Base-by-base conservation (phyloP, 108 stramenopile genomes). In the Skeletonema grethae region DNA sequence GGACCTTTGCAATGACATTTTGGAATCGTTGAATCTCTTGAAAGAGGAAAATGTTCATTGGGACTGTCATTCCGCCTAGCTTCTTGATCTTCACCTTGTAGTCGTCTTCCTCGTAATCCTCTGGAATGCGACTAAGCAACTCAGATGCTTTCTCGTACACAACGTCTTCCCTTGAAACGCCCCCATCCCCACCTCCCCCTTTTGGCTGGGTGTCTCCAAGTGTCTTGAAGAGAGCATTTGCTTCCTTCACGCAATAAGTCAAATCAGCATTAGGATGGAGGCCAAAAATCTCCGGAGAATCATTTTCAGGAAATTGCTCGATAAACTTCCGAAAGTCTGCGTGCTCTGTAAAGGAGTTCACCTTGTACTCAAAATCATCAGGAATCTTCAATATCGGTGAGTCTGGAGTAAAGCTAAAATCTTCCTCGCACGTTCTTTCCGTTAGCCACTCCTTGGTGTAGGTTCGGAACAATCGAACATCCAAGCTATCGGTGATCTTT, bases 181-280 rank as follows among this genome's bases (percentile, higher is more conserved):
- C 92, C 28, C 80, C 89, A 63, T 87, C 87, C 6, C 88, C 84
- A 20, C 88, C 82, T 2, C 85, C 90, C 31, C 86, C 86, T 61
- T 92, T 94, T 6, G 96, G 96, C 74, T 97, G 96, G 11, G 96
- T 97, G 53, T 92, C 92, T 3, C 83, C 86, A 4, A 97, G 80
- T 0, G 92, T 94, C 50, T 80, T 64, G 82, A 97, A 85, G 25
- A 97, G 60, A 30, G 89, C 67, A 28, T 67, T 90, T 41, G 94
- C 92, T 67, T 95, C 95, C 61, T 94, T 93, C 18, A 91, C 87
- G 7, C 92, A 80, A 76, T 90, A 94, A 1, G 94, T 93, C n/a
- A 97, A 75, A 64, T 97, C 96, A 12, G 96, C 96, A 82, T 95
- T 97, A 28, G 96, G 96, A 69, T 97, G 96, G 46, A 97, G 84